phyloP scores from a whole-genome alignment of 1,139 yeast genomes.

The Zygosaccharomyces sapae region DNA sequence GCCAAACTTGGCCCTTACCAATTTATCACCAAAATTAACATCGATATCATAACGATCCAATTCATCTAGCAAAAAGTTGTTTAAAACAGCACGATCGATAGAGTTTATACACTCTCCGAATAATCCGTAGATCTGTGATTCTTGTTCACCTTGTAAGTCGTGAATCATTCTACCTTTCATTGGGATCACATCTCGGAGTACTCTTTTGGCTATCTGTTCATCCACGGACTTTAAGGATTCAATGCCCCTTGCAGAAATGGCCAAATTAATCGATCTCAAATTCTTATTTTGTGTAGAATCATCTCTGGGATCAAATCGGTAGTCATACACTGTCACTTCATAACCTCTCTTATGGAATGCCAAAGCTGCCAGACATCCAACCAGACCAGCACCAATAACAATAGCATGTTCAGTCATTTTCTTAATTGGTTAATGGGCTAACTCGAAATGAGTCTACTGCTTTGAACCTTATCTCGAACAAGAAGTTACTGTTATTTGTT shows the following conservation, averaged over 20 bases:
- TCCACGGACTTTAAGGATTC: conserved; percentile 63
- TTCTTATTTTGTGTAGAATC: conserved; percentile 36
- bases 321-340: conserved; percentile 66
- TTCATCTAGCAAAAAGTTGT: conserved; percentile 57
- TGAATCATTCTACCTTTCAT: conserved; percentile 92
- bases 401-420: conserved; percentile 39
- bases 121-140: conserved; percentile 73
- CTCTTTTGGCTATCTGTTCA: conserved; percentile 49
- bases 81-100: conserved; percentile 70
- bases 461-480: too few species aligned
- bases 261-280: conserved; percentile 75
- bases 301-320: conserved; percentile 43
- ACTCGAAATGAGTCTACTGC: too few species aligned
- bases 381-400: conserved; percentile 80
- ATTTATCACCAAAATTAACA: conserved; percentile 55
- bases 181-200: conserved; percentile 65
- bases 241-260: conserved; percentile 81
- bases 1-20: conserved; percentile 41
- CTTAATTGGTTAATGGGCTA: too few species aligned
- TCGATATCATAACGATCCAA: conserved; percentile 39
- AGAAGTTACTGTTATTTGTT: too few species aligned
- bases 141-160: conserved; percentile 57
- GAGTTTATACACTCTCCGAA: conserved; percentile 83
- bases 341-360: conserved; percentile 74
- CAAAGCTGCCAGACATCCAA: conserved; percentile 81